Base-by-base conservation (phyloP, 768 basidiomycete genomes). In the Suillus lakei region DNA sequence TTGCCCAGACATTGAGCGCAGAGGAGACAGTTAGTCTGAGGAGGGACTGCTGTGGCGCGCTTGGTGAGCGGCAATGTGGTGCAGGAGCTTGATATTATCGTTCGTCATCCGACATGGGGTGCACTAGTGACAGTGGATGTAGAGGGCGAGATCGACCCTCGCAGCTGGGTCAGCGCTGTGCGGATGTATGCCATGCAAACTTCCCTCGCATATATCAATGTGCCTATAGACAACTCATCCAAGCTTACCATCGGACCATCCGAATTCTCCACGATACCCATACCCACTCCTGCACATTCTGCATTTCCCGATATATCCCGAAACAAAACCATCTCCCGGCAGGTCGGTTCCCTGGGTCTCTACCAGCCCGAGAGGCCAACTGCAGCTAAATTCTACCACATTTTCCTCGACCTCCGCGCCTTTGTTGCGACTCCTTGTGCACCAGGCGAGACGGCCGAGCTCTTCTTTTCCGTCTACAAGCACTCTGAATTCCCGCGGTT, bases 21-120 rank as follows among this genome's bases (percentile, higher is more conserved):
- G 96, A 98, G 70, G 97, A 99, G 78, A 92, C 93, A 0, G 81
- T 87, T 18, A 87, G 86, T 51, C 83, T 98, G 72, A 85, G 95
- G 64, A 85, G 89, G 61, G 95, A 96, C 65, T 96, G 95, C 74
- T n/a, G 96, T 99, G 5, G 87, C 86, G 18, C 84, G 92, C 64
- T 86, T 99, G 6, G 96, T 97, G 50, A 86, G 86, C 55, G 95
- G 95, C 38, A 99, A 99, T 74, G 84, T 98, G 64, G 89, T 92
- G 3, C 97, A 99, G 74, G 93, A 91, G 8, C 79, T 98, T 55
- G 97, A 98, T 71, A 89, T 99, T 66, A 96, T 99, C 70, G 96
- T 99, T n/a, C 86, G 97, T 26, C 95, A 98, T 80, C 93, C 96
- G 34, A 89, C 87, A 2, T 94, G 92, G 85, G 97, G 97, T 34